A percentile compares a stretch with the other conserved stretches of the same genome.
Conservation (phyloP, 768 basidiomycete species). For the Psilocybe tampanensis region DNA sequence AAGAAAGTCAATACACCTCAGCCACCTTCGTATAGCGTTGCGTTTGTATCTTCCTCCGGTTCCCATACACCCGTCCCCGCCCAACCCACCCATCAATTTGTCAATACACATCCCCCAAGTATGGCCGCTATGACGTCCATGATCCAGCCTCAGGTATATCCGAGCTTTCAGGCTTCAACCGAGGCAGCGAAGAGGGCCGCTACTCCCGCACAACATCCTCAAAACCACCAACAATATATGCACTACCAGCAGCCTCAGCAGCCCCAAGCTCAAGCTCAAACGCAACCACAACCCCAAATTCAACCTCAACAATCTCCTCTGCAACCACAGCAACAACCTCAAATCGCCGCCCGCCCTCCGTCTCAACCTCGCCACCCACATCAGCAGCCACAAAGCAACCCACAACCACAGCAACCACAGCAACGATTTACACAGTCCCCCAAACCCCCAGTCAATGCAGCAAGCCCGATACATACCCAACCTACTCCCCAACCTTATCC, state of each 20-base stretch:
- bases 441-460: conserved; percentile 4
- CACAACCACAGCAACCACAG: conserved; percentile 11
- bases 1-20: conserved; percentile 30
- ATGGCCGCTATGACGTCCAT: conserved; percentile 17
- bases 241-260: conserved; percentile 14
- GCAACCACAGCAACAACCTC: conserved; percentile 6
- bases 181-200: conserved; percentile 38
- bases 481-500: conserved; percentile 1
- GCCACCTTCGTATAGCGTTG: conserved; percentile 25
- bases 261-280: conserved; percentile 14
- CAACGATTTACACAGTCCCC: conserved; percentile 17
- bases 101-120: conserved; percentile 35
- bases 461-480: background rate
- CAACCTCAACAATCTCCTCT: conserved; percentile 4
- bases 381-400: background rate
- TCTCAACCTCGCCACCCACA: conserved; percentile 21
- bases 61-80: conserved; percentile 37
- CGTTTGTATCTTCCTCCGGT: conserved; percentile 30
- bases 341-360: conserved; percentile 16
- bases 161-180: conserved; percentile 35
- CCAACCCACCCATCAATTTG: conserved; percentile 34
- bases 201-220: conserved; percentile 35
- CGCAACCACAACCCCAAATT: conserved; percentile 15
- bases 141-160: conserved; percentile 41
- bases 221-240: conserved; percentile 9